Evolutionary conservation across 164 flowering plant species (phyloP).

Genomic region (Berberis vulgaris): DNA sequence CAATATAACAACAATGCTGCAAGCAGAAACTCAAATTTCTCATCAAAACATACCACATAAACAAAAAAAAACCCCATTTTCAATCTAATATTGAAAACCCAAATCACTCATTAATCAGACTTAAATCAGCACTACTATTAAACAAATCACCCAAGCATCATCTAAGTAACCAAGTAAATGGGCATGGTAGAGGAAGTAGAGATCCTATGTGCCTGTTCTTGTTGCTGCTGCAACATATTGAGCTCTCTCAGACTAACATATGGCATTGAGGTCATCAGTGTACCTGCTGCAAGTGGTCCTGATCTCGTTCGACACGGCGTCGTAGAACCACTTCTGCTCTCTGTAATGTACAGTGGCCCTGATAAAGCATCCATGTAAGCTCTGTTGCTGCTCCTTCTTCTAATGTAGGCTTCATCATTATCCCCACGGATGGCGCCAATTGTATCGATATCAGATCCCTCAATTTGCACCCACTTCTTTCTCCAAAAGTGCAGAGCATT

Average conservation of each 20-base stretch:
- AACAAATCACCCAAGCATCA: not conserved
- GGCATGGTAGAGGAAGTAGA: constrained; percentile 51
- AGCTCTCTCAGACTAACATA: constrained; percentile 72
- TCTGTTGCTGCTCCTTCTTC: constrained; percentile 14
- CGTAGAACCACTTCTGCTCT: constrained; percentile 47
- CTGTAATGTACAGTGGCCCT: constrained; percentile 63
- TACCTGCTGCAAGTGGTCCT: constrained; percentile 52
- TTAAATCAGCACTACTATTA: too few relatives aligned
- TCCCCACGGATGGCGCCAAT: not conserved
- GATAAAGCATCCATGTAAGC: constrained; percentile 33
- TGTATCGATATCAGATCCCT: not conserved
- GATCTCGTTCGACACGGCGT: constrained; percentile 47
- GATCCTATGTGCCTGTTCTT: constrained; percentile 26
- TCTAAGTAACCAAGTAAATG: constrained; percentile 70
- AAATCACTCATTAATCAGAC: too few relatives aligned
- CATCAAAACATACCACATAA: too few relatives aligned
- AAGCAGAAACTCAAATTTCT: too few relatives aligned
- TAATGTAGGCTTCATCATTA: constrained; percentile 16
- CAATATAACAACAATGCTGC: too few relatives aligned
- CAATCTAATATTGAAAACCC: too few relatives aligned
- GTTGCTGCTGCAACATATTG: constrained; percentile 21
- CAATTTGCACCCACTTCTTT: constrained; percentile 27
- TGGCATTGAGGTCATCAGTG: constrained; percentile 38
- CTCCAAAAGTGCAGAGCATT: constrained; percentile 60
- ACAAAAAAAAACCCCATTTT: too few relatives aligned